Base-by-base conservation (phyloP, 345 rosid species). In the Linum trigynum region DNA sequence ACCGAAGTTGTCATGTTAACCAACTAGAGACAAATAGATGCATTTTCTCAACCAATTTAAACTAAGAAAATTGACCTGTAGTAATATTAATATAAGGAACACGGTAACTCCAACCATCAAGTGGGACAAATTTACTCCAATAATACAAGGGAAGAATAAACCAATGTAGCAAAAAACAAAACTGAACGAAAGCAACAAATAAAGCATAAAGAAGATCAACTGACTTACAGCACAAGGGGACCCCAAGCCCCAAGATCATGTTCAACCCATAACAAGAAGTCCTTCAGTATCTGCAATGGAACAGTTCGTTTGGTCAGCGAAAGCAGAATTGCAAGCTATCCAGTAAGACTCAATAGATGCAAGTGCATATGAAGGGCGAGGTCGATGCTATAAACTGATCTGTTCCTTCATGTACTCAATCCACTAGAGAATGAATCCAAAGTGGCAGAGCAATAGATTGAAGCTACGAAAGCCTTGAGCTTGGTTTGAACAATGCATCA, bases 161-260 rank as follows among this genome's bases (percentile, higher is more conserved):
- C 14, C 43, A 39, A 14, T 48, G 63, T 60, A 5, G 0, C 41
- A 8, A 51, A 65, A 39, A 67, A 15, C 0, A 0, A 16, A 17
- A 9, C 37, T 23, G 32, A 23, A 23, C 0, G 32, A 23, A 23
- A 23, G 32, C 32, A 23, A 23, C 32, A 23, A 23, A 23, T 23
- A 23, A 23, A 16, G 5, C 38, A 57, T 17, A 23, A 48, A 9
- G 3, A 48, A 48, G 11, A 5, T 48, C 53, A 48, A 64, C 67
- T 45, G 16, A 82, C 96, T 91, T 81, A 95, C 99, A 95, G 65
- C 17, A 79, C 97, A 40, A 95, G 82, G 5, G 99, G 99, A 72
- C 99, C 99, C 97, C 96, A 95, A 62, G 91, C 84, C 38, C 99
- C 99, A 64, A 95, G 91, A 74, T 95, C 96, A 73, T 80, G 71